phyloP scores from a whole-genome alignment of 305 asterid species.

The Rubia tinctorum region DNA sequence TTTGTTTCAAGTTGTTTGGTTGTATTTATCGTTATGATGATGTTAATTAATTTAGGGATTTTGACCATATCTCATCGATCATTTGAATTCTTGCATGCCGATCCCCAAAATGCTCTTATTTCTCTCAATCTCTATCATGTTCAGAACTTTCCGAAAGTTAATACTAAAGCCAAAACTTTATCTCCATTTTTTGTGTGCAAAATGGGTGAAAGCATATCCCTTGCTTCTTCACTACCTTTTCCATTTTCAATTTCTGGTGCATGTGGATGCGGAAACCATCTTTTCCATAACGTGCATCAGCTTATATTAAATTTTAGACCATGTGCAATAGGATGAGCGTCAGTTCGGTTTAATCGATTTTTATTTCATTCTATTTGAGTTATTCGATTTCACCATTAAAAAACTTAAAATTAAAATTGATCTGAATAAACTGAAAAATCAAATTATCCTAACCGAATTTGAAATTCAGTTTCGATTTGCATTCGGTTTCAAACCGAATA shows the following conservation, averaged over 20 bases:
- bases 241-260: neutral
- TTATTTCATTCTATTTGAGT: too few species aligned
- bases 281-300: neutral
- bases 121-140: constrained; percentile 4
- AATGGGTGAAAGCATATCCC: constrained; percentile 18
- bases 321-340: too few species aligned
- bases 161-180: constrained; percentile 7
- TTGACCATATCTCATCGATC: constrained; percentile 10
- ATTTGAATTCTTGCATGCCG: neutral
- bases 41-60: constrained; percentile 6
- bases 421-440: too few species aligned
- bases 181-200: constrained; percentile 9
- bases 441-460: too few species aligned
- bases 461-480: too few species aligned
- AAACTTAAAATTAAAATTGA: too few species aligned
- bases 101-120: neutral
- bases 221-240: constrained; percentile 19
- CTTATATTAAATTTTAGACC: too few species aligned
- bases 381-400: too few species aligned
- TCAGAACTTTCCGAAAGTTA: constrained; percentile 22
- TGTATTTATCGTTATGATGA: neutral
- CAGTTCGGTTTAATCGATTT: too few species aligned
- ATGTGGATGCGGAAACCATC: neutral
- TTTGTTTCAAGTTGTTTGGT: constrained; percentile 10
- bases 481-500: too few species aligned